These are phyloP conservation scores for Fraxinus baroniana DNA, from an alignment of 305 asterid species.

Conservation along the genomic window DNA sequence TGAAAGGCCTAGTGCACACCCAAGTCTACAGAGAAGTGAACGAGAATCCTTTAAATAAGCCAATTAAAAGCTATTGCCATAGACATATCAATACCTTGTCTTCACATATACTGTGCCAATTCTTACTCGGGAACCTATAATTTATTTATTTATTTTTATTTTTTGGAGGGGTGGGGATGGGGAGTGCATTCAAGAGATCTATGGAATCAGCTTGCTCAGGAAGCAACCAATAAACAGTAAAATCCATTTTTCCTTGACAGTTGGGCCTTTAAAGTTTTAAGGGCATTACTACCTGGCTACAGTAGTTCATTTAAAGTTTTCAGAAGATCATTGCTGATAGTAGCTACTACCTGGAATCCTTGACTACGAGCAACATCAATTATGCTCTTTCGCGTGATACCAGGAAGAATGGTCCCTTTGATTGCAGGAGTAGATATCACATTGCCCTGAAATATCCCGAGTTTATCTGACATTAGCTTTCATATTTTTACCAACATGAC, in stretches of 20 bases:
- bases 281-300: background rate
- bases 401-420: slow-evolving; percentile 93
- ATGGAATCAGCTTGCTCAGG: background rate
- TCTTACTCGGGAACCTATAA: background rate
- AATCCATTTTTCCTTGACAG: background rate
- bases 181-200: background rate
- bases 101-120: background rate
- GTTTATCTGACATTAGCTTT: slow-evolving; percentile 17
- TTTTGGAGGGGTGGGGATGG: background rate
- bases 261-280: background rate
- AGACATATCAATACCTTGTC: background rate
- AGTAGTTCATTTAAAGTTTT: background rate
- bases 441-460: slow-evolving; percentile 52
- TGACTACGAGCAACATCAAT: slow-evolving; percentile 72
- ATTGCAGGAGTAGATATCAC: slow-evolving; percentile 82
- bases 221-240: background rate
- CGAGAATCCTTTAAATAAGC: background rate
- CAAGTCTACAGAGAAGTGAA: background rate
- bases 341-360: slow-evolving; percentile 66
- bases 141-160: background rate
- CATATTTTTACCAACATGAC: background rate
- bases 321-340: background rate
- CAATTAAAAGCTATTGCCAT: background rate
- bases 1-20: background rate
- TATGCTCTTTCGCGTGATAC: slow-evolving; percentile 92